Evolutionary conservation across 768 basidiomycete genomes (phyloP).

Genomic region (Lactarius quietus): DNA sequence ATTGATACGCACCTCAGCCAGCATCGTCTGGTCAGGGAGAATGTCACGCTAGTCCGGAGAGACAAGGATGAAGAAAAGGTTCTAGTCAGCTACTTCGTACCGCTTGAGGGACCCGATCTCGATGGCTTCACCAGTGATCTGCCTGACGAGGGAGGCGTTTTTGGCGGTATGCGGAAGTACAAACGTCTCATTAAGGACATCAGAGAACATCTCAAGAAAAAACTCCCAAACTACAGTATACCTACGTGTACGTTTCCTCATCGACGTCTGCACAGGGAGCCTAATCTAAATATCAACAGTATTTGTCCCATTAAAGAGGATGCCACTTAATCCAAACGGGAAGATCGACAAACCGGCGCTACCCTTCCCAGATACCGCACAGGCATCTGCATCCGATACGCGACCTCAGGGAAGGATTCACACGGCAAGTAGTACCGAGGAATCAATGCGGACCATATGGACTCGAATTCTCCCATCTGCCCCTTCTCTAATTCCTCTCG

Average conservation of each 20-base stretch:
- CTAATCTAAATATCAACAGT: conserved; percentile 46
- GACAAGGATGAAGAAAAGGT: conserved; percentile 99
- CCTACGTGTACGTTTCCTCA: conserved; percentile 64
- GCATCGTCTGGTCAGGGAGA: conserved; percentile 92
- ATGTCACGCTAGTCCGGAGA: conserved; percentile 92
- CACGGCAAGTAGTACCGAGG: conserved; percentile 64
- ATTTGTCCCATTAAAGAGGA: conserved; percentile 88
- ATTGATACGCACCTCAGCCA: conserved; percentile 95
- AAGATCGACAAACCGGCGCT: conserved; percentile 98
- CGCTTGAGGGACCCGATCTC: conserved; percentile 64
- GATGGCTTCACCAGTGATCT: conserved; percentile 70
- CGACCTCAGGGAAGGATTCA: conserved; percentile 34
- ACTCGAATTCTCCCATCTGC: conserved; percentile 71
- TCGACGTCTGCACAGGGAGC: conserved; percentile 11
- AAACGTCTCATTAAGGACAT: conserved; percentile 89
- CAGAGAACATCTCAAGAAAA: conserved; percentile 93
- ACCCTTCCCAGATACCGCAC: conserved; percentile 96
- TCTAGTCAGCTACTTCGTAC: conserved; percentile 95
- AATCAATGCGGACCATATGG: conserved; percentile 85
- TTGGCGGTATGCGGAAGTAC: conserved; percentile 80
- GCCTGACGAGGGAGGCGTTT: conserved; percentile 48
- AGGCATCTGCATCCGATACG: conserved; percentile 47
- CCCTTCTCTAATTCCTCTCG: conserved; percentile 71
- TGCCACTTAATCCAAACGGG: conserved; percentile 98
- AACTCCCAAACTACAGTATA: conserved; percentile 91